phyloP scores from a whole-genome alignment of 495 filamentous ascomycete genomes.

The Xylaria telfairii region DNA sequence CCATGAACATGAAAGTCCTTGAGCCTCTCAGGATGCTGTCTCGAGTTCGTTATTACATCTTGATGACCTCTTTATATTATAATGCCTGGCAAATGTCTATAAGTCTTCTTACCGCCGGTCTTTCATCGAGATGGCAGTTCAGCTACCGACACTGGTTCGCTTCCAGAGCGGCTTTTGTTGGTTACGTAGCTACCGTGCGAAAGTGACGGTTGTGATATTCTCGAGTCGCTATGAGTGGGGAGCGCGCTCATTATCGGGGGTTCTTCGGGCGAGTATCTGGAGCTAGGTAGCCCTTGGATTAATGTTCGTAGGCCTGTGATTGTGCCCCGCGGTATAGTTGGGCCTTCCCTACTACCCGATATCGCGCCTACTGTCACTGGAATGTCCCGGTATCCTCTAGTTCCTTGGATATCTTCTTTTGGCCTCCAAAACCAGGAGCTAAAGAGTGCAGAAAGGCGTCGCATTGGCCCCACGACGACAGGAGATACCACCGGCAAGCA shows the following conservation, averaged over 20 bases:
- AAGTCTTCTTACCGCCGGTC: neutral
- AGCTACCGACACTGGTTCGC: neutral
- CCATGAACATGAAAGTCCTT: too few species aligned
- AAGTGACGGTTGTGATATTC: neutral
- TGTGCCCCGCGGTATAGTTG: constrained; percentile 7
- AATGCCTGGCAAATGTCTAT: neutral
- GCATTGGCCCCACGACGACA: constrained; percentile 14
- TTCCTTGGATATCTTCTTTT: neutral
- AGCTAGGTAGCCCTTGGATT: neutral
- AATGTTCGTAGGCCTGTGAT: constrained; percentile 4
- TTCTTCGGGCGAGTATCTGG: neutral
- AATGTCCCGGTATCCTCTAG: constrained; percentile 14
- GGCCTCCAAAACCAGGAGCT: constrained; percentile 1
- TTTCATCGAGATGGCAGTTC: neutral
- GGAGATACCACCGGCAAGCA: constrained; percentile 17
- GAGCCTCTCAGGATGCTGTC: too few species aligned
- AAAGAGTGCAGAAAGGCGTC: constrained; percentile 1
- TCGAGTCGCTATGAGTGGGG: neutral
- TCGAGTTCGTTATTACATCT: neutral
- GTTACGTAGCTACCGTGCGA: neutral
- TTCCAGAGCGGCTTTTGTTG: neutral
- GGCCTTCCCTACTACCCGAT: neutral
- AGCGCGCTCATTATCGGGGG: neutral
- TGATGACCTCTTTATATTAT: neutral
- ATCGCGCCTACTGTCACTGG: neutral